These are phyloP conservation scores for Diplotaxis tenuifolia DNA, from an alignment of 345 rosid species.

Conservation along the genomic window DNA sequence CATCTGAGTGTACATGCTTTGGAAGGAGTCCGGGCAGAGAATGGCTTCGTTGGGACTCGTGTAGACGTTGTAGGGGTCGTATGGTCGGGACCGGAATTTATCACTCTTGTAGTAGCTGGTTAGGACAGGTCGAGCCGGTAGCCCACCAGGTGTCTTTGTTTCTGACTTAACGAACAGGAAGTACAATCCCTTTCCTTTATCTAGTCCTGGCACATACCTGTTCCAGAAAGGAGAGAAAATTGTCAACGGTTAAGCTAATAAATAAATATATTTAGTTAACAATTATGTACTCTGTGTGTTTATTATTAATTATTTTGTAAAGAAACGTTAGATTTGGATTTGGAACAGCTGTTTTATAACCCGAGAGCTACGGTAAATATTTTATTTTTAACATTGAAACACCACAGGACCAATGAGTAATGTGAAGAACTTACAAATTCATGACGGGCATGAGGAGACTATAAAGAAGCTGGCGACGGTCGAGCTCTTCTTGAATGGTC, in stretches of 20 bases:
- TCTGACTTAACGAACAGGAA: slow-evolving; percentile 89
- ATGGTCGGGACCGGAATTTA: slow-evolving; percentile 78
- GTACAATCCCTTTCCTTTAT: slow-evolving; percentile 88
- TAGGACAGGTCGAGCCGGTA: slow-evolving; percentile 82
- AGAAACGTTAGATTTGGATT: neutral
- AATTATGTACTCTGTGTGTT: neutral
- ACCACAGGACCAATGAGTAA: neutral
- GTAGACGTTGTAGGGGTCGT: slow-evolving; percentile 80
- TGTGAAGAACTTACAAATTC: slow-evolving; percentile 69
- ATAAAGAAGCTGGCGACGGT: slow-evolving; percentile 84
- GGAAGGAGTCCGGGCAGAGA: slow-evolving; percentile 86
- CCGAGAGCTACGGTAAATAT: neutral
- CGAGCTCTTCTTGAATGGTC: slow-evolving; percentile 81
- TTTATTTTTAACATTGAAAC: neutral
- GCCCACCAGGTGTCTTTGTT: slow-evolving; percentile 82
- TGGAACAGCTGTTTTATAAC: neutral
- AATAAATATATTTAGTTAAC: neutral
- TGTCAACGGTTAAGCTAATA: slow-evolving; percentile 25
- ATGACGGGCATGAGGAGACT: slow-evolving; percentile 96
- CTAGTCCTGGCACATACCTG: slow-evolving; percentile 83
- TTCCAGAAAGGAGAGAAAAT: neutral
- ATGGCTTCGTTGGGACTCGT: slow-evolving; percentile 94
- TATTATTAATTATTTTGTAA: neutral
- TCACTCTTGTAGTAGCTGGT: slow-evolving; percentile 98
- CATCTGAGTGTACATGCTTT: slow-evolving; percentile 96